Evolutionary conservation across 495 filamentous ascomycete species (phyloP).

Genomic region (Lepraria neglecta): DNA sequence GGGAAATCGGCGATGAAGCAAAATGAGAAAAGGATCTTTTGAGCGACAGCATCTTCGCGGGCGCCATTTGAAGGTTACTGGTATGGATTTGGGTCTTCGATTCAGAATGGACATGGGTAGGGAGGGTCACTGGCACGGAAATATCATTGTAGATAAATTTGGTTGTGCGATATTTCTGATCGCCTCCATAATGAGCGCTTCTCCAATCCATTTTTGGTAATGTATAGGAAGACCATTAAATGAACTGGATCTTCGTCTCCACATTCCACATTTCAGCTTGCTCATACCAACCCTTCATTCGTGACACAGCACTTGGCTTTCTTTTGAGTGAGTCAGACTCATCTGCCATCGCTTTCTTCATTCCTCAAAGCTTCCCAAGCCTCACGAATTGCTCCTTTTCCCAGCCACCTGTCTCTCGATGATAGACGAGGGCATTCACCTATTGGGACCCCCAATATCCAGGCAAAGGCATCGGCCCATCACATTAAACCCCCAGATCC

Average conservation of each 20-base stretch:
- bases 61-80: background rate
- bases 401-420: no score
- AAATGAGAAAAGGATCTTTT: background rate
- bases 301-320: no score
- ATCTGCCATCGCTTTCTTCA: background rate
- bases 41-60: background rate
- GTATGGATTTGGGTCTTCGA: background rate
- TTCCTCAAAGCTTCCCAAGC: background rate
- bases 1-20: constrained; percentile 19
- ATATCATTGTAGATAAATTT: background rate
- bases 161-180: background rate
- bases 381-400: no score
- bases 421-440: background rate
- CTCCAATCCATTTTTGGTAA: no score
- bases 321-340: no score
- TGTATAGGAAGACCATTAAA: no score
- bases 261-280: no score
- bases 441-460: background rate
- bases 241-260: no score
- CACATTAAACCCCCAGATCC: background rate
- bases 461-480: background rate
- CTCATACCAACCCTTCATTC: no score
- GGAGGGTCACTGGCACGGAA: background rate
- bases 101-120: constrained; percentile 3
- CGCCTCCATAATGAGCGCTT: background rate